These are phyloP conservation scores for Pythium diclinum DNA, from an alignment of 352 stramenopile genomes.

Conservation along the genomic window DNA sequence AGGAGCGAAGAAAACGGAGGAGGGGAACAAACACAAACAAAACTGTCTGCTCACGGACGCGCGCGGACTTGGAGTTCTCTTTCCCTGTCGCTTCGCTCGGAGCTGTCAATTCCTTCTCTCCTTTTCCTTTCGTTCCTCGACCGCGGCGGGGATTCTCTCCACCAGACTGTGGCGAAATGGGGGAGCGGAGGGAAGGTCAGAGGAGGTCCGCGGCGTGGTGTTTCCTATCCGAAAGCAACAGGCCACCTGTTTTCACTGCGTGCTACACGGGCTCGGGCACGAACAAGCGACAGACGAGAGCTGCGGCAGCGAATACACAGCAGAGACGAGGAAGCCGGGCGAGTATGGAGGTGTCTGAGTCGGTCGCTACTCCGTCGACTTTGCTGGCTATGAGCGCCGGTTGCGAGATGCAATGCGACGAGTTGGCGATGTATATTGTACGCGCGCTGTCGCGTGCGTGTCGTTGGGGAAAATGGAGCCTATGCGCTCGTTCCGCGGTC, in stretches of 20 bases:
- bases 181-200: not conserved
- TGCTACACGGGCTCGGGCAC: not conserved
- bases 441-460: slow-evolving; percentile 2
- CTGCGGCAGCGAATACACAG: not conserved
- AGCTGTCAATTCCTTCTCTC: not conserved
- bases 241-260: slow-evolving; percentile 9
- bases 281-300: slow-evolving; percentile 6
- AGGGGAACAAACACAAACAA: not conserved
- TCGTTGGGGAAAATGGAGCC: not conserved
- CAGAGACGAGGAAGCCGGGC: not conserved
- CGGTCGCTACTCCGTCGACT: not conserved
- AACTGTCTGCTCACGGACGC: not conserved
- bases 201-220: not conserved
- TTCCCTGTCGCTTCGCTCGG: not conserved
- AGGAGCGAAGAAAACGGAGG: not conserved
- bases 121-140: not conserved
- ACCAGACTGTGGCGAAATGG: not conserved
- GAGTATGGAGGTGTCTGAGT: not conserved
- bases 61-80: not conserved
- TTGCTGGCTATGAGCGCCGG: slow-evolving; percentile 1
- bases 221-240: slow-evolving; percentile 9
- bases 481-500: not conserved
- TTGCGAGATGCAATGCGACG: not conserved
- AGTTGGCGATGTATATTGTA: not conserved
- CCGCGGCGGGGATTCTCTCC: not conserved